These are phyloP conservation scores for Penicillium sp. DNA, from an alignment of 2,329 filamentous ascomycete genomes.

Conservation along the genomic window DNA sequence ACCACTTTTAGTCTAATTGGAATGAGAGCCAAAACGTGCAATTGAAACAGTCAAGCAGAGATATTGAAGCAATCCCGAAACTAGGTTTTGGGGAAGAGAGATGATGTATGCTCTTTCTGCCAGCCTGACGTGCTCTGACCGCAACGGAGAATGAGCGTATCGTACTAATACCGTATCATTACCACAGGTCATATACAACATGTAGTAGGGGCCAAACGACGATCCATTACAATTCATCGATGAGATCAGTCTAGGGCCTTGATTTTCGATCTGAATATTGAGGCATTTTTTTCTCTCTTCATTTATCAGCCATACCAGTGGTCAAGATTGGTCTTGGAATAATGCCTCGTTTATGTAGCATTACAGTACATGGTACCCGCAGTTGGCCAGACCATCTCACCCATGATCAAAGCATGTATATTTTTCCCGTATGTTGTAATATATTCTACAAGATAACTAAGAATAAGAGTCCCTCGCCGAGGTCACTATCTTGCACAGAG, in stretches of 20 bases:
- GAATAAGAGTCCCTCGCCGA: background rate
- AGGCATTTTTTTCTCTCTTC: background rate
- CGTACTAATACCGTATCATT: conserved; percentile 24
- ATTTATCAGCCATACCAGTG: background rate
- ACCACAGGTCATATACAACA: conserved; percentile 18
- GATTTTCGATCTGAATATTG: conserved; percentile 1
- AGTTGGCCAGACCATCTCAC: background rate
- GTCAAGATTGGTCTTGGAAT: background rate
- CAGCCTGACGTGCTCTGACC: conserved; percentile 38
- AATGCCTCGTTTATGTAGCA: background rate
- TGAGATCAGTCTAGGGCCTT: conserved; percentile 3
- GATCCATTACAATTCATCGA: background rate
- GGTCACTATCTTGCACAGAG: background rate
- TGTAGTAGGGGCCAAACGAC: conserved; percentile 1
- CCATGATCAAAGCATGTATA: no score
- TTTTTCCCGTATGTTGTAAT: background rate
- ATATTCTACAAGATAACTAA: background rate
- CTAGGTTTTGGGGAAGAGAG: conserved; percentile 10
- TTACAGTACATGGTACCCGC: background rate
- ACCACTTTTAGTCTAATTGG: conserved; percentile 10
- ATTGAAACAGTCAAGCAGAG: conserved; percentile 4
- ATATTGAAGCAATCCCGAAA: conserved; percentile 14
- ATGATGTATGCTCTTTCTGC: conserved; percentile 39
- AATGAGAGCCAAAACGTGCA: background rate
- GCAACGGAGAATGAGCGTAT: conserved; percentile 15